These are phyloP conservation scores for Tylopilus vinaceipallidus DNA, from an alignment of 768 basidiomycete species.

Conservation along the genomic window DNA sequence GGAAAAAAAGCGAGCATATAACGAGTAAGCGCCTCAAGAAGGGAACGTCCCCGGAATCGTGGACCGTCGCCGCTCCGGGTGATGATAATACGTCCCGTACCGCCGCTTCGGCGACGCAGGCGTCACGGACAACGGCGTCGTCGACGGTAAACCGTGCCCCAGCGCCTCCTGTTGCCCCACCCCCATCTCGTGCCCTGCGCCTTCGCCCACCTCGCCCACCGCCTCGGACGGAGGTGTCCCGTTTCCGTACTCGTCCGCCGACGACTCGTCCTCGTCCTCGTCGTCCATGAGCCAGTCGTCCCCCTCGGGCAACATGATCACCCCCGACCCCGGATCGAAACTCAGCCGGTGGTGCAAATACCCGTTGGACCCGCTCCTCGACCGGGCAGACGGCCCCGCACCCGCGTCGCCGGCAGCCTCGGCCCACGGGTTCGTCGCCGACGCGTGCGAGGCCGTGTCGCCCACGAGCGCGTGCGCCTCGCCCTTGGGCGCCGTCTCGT, in stretches of 20 bases:
- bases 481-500: not conserved
- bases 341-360: slow-evolving; percentile 62
- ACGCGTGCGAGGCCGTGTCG: slow-evolving; percentile 23
- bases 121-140: slow-evolving; percentile 23
- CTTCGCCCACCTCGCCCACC: not conserved
- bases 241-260: slow-evolving; percentile 44
- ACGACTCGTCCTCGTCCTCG: slow-evolving; percentile 30
- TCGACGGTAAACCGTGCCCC: not conserved
- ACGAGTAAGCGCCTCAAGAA: slow-evolving; percentile 18
- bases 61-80: slow-evolving; percentile 63
- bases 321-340: slow-evolving; percentile 83
- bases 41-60: slow-evolving; percentile 60
- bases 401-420: slow-evolving; percentile 37
- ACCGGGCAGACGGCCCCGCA: slow-evolving; percentile 6
- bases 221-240: slow-evolving; percentile 26
- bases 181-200: no score
- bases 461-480: slow-evolving; percentile 22
- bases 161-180: slow-evolving; percentile 33
- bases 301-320: slow-evolving; percentile 83
- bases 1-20: not conserved
- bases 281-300: slow-evolving; percentile 63
- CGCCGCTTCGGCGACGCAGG: slow-evolving; percentile 48
- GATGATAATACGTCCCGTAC: slow-evolving; percentile 82
- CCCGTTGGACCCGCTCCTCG: slow-evolving; percentile 16
- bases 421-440: slow-evolving; percentile 61